Percentiles rank a stretch among this genome's conserved stretches.
These are phyloP conservation scores for Ganoderma lucidum DNA, from an alignment of 1,284 basidiomycete genomes.

Conservation along the genomic window DNA sequence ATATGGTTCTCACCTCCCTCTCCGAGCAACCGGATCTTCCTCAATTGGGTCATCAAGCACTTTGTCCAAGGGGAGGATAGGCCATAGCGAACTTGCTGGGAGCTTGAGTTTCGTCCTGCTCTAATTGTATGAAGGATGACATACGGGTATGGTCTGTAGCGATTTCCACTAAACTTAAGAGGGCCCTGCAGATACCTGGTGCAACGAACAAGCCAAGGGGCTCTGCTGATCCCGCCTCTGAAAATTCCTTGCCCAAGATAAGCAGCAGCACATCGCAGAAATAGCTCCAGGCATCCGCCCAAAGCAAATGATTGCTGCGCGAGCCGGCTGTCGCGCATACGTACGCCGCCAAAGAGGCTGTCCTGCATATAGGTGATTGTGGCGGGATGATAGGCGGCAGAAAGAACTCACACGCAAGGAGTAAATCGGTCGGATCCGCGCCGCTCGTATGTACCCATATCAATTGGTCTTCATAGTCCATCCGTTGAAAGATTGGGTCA, in stretches of 20 bases:
- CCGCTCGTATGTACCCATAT: constrained; percentile 43
- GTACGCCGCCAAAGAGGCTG: constrained; percentile 62
- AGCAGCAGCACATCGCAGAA: constrained; percentile 58
- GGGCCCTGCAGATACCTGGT: constrained; percentile 56
- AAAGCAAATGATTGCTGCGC: constrained; percentile 46
- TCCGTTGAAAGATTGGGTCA: constrained; percentile 2
- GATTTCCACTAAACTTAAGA: constrained; percentile 48
- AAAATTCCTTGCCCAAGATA: constrained; percentile 51
- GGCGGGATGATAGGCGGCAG: background rate
- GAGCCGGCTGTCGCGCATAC: constrained; percentile 42
- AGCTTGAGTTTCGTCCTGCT: constrained; percentile 35
- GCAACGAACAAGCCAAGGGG: constrained; percentile 56
- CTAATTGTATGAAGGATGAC: constrained; percentile 20
- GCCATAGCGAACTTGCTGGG: constrained; percentile 36
- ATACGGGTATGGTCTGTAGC: constrained; percentile 45
- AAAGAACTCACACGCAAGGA: constrained; percentile 43
- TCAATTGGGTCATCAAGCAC: constrained; percentile 46
- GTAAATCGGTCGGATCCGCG: constrained; percentile 40
- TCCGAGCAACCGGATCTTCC: constrained; percentile 15
- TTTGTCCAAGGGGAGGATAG: constrained; percentile 58
- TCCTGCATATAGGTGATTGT: constrained; percentile 13
- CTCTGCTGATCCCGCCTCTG: constrained; percentile 49
- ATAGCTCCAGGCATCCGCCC: constrained; percentile 62
- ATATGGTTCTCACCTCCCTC: constrained; percentile 15
- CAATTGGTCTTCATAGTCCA: constrained; percentile 33